Evolutionary conservation across 352 stramenopile genomes (phyloP).

Genomic region (Globisporangium paddicum): DNA sequence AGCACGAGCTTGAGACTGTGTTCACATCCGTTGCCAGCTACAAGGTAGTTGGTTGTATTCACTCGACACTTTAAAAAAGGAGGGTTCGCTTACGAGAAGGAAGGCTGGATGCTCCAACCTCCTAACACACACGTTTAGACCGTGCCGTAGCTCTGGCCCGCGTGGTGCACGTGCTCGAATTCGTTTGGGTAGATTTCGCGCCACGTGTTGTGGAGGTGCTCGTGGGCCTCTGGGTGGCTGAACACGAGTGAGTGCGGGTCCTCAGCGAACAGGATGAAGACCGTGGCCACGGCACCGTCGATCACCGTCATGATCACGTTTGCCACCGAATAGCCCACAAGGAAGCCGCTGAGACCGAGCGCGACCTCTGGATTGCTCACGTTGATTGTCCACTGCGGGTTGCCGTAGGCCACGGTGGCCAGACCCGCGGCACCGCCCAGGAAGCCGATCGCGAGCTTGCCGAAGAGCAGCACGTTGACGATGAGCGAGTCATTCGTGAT

Average conservation of each 20-base stretch:
- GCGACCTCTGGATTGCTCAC: slow-evolving; percentile 35
- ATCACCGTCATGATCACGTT: slow-evolving; percentile 53
- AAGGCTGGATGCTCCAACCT: background rate
- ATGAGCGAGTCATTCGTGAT: slow-evolving; percentile 75
- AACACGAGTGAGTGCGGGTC: slow-evolving; percentile 36
- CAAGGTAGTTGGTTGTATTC: too few relatives aligned
- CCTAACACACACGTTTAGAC: background rate
- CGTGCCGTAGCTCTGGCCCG: slow-evolving; percentile 6
- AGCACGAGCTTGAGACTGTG: too few relatives aligned
- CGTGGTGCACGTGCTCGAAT: slow-evolving; percentile 18
- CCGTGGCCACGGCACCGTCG: slow-evolving; percentile 39
- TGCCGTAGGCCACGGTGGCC: slow-evolving; percentile 28
- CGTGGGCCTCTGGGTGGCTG: slow-evolving; percentile 34
- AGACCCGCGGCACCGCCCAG: slow-evolving; percentile 35
- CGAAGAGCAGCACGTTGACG: slow-evolving; percentile 50
- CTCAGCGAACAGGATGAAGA: slow-evolving; percentile 54
- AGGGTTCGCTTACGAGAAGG: background rate
- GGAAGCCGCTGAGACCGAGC: slow-evolving; percentile 41
- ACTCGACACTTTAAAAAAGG: too few relatives aligned
- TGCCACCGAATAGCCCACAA: slow-evolving; percentile 43
- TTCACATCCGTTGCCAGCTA: too few relatives aligned
- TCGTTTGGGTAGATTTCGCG: slow-evolving; percentile 48
- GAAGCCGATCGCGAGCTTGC: slow-evolving; percentile 52
- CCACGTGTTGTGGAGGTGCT: slow-evolving; percentile 35
- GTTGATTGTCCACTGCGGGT: slow-evolving; percentile 37